Percentiles rank a stretch among this genome's conserved stretches.
Evolutionary conservation across 2,329 filamentous ascomycete species (phyloP).

Genomic region (Chaetomium olivaceum): DNA sequence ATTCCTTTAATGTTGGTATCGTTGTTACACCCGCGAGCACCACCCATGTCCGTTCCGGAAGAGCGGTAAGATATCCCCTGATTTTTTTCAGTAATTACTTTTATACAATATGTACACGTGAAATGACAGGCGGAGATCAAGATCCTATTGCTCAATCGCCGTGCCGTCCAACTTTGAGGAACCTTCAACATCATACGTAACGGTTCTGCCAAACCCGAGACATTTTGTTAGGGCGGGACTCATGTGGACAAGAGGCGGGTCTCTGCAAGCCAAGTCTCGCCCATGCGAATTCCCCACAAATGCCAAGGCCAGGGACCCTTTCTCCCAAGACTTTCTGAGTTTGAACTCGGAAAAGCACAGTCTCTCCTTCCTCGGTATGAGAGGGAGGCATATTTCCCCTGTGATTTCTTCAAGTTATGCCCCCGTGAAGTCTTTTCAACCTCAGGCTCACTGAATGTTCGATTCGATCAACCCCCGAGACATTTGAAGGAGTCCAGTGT

Average conservation of each 20-base stretch:
- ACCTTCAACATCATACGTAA: neutral
- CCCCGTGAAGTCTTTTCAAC: neutral
- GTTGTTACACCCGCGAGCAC: neutral
- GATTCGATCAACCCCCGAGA: neutral
- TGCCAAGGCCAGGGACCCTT: neutral
- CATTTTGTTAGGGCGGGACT: neutral
- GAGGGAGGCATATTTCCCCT: neutral
- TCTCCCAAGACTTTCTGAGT: neutral
- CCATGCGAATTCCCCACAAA: neutral
- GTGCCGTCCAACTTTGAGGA: neutral
- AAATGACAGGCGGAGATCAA: neutral
- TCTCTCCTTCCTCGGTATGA: neutral
- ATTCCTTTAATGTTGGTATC: slow-evolving; percentile 14
- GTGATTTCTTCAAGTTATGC: neutral
- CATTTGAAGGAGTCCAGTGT: neutral
- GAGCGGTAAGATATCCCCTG: neutral
- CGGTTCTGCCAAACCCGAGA: neutral
- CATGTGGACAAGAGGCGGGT: neutral
- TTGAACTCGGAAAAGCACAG: neutral
- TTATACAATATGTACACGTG: neutral
- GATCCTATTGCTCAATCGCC: neutral
- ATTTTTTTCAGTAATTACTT: neutral
- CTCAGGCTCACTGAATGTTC: neutral
- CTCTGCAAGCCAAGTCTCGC: slow-evolving; percentile 5
- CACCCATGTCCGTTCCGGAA: neutral